Conservation (phyloP, 2,329 filamentous ascomycete species). For the Delphinella strobiligena region DNA sequence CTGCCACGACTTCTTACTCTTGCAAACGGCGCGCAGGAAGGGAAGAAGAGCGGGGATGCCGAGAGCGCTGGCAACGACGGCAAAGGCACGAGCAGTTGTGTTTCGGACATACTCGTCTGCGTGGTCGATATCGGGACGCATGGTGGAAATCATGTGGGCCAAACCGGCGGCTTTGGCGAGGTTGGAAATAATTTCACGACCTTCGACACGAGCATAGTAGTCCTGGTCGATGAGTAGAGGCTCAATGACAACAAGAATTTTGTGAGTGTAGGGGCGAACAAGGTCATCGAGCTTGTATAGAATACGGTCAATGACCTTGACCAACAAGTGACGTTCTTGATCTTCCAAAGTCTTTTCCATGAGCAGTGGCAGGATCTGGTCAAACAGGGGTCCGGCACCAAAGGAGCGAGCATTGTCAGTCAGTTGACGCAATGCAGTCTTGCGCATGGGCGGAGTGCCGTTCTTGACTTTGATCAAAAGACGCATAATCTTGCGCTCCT, state of each 20-base stretch:
- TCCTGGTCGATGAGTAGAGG: slow-evolving; percentile 98
- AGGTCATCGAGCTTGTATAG: slow-evolving; percentile 97
- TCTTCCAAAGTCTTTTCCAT: slow-evolving; percentile 99
- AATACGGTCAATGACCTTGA: slow-evolving; percentile 98
- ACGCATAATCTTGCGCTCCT: slow-evolving; percentile 98
- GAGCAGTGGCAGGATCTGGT: slow-evolving; percentile 88
- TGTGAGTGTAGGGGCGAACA: slow-evolving; percentile 92
- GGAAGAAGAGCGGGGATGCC: slow-evolving; percentile 91
- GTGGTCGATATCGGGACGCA: slow-evolving; percentile 97
- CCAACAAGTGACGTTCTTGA: slow-evolving; percentile 91
- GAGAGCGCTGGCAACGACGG: slow-evolving; percentile 89
- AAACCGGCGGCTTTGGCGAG: slow-evolving; percentile 91
- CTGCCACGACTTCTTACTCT: slow-evolving; percentile 98
- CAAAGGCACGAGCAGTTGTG: slow-evolving; percentile 92
- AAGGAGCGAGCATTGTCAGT: slow-evolving; percentile 97
- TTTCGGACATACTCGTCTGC: slow-evolving; percentile 97
- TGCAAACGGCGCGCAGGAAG: slow-evolving; percentile 88
- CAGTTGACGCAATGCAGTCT: slow-evolving; percentile 91
- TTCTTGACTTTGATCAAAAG: slow-evolving; percentile 97
- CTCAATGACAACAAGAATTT: slow-evolving; percentile 97
- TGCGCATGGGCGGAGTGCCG: slow-evolving; percentile 94
- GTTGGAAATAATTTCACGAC: slow-evolving; percentile 97
- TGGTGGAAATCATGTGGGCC: slow-evolving; percentile 98
- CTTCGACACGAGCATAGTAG: slow-evolving; percentile 96
- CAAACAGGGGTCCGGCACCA: slow-evolving; percentile 85